phyloP scores from a whole-genome alignment of 805 yeast genomes.

The Sugiyamaella smithiae region DNA sequence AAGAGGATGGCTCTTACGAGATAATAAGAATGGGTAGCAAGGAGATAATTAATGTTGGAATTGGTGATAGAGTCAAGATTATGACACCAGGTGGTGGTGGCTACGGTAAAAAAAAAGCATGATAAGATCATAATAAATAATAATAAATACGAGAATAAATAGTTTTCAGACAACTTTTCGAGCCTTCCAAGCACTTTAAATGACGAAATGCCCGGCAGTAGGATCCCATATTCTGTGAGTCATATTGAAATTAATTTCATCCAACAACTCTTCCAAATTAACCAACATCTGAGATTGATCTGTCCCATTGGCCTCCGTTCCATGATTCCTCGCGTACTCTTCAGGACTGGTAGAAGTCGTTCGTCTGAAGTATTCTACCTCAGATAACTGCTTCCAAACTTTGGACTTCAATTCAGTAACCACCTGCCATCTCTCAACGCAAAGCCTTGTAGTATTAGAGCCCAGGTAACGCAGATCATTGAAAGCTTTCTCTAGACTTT shows the following conservation, averaged over 20 bases:
- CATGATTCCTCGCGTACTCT: too few relatives aligned
- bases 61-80: slow-evolving; percentile 66
- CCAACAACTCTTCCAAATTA: slow-evolving; percentile 2
- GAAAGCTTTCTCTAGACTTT: slow-evolving; percentile 5
- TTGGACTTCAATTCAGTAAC: slow-evolving; percentile 11
- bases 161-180: neutral
- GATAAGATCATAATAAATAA: neutral
- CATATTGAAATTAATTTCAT: slow-evolving; percentile 8
- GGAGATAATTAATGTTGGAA: slow-evolving; percentile 61
- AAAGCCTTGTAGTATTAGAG: slow-evolving; percentile 12
- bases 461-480: slow-evolving; percentile 11
- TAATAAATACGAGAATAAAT: too few relatives aligned
- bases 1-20: slow-evolving; percentile 35
- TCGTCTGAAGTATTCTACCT: neutral
- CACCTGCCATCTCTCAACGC: slow-evolving; percentile 14
- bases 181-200: neutral
- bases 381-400: slow-evolving; percentile 9
- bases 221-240: slow-evolving; percentile 13
- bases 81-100: slow-evolving; percentile 88
- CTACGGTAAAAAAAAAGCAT: slow-evolving; percentile 43
- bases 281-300: slow-evolving; percentile 4
- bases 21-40: slow-evolving; percentile 42
- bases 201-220: slow-evolving; percentile 13
- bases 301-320: neutral
- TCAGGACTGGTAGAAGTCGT: neutral